Evolutionary conservation across 2,329 filamentous ascomycete species (phyloP).

Genomic region (Epichloe scottii): DNA sequence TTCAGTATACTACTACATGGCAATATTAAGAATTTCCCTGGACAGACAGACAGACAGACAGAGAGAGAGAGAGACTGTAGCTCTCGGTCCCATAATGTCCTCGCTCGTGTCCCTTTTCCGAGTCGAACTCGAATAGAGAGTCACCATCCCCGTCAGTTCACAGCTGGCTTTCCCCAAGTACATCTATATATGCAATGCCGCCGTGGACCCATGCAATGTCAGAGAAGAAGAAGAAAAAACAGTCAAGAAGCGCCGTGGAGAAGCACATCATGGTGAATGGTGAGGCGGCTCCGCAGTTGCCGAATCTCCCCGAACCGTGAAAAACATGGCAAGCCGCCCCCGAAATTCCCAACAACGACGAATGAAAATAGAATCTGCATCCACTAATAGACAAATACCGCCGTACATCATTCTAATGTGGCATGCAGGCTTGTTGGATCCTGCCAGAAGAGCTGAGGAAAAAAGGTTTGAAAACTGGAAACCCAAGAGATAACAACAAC

Average conservation of each 20-base stretch:
- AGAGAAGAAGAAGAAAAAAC: background rate
- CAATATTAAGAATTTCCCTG: background rate
- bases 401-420: slow-evolving; percentile 3
- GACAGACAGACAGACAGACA: too few species aligned
- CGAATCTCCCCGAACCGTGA: too few species aligned
- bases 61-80: background rate
- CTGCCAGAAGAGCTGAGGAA: background rate
- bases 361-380: background rate
- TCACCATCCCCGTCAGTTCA: background rate
- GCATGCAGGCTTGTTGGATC: background rate
- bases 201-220: slow-evolving; percentile 2
- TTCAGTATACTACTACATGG: background rate
- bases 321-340: too few species aligned
- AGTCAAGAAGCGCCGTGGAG: background rate
- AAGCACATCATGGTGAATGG: too few species aligned
- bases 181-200: slow-evolving; percentile 3
- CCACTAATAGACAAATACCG: background rate
- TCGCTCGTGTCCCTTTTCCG: background rate
- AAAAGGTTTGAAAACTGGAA: background rate
- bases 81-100: background rate
- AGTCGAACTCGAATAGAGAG: too few species aligned
- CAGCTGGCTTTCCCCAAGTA: slow-evolving; percentile 1
- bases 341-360: background rate
- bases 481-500: background rate
- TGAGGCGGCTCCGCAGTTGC: too few species aligned